Conservation (phyloP, 805 yeast genomes). For the Scheffersomyces coipomensis region DNA sequence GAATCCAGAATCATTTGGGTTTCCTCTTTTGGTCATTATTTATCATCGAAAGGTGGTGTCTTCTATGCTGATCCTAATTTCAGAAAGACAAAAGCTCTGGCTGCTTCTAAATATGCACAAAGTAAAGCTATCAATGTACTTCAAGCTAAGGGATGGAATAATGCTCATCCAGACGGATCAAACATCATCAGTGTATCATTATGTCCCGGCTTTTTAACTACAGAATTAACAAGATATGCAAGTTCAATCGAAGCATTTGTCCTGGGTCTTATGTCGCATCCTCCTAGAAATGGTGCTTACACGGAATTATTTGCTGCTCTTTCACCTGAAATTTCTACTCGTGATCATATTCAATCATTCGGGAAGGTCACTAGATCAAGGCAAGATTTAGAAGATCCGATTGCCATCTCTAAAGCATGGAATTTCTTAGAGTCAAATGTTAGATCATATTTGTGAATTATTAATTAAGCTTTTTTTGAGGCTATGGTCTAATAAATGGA, state of each 20-base stretch:
- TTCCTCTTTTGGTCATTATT: slow-evolving; percentile 35
- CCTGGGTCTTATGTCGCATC: slow-evolving; percentile 13
- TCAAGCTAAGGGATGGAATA: slow-evolving; percentile 34
- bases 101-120: slow-evolving; percentile 32
- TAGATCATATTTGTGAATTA: too few species aligned
- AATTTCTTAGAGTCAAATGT: slow-evolving; percentile 26
- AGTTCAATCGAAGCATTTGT: slow-evolving; percentile 3
- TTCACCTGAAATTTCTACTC: slow-evolving; percentile 32
- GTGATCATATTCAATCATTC: too few species aligned
- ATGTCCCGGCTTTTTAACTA: slow-evolving; percentile 41
- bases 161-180: slow-evolving; percentile 20
- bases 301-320: slow-evolving; percentile 42
- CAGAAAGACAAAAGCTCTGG: slow-evolving; percentile 10
- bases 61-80: slow-evolving; percentile 28
- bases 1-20: slow-evolving; percentile 45
- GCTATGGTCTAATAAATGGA: too few species aligned
- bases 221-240: slow-evolving; percentile 32
- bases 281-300: slow-evolving; percentile 38
- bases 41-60: slow-evolving; percentile 29
- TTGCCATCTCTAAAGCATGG: slow-evolving; percentile 33
- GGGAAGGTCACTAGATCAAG: too few species aligned
- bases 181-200: slow-evolving; percentile 31
- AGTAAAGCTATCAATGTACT: slow-evolving; percentile 41
- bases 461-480: too few species aligned
- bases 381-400: slow-evolving; percentile 20